Evolutionary conservation across 2,329 filamentous ascomycete genomes (phyloP), one percentile per base, ranked within the genome.

Genomic region (Byssothecium circinans): DNA sequence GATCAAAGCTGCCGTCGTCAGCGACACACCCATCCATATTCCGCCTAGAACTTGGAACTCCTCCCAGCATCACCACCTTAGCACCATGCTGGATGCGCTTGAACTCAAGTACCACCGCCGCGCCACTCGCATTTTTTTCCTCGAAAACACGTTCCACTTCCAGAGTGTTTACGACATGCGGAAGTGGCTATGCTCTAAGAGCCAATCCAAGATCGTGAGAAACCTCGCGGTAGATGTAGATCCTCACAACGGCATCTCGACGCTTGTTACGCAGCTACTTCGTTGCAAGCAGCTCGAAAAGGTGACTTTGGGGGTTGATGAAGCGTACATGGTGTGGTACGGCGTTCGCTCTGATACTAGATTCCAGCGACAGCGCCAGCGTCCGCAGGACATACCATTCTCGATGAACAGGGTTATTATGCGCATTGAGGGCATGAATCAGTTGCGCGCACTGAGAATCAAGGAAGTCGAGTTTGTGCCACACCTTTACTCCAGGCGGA

Each of bases 281-380:
- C 20, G 19, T 2, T 44, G 22, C 17, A 37, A 27, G 8, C 8
- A 37, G 3, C 52, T 67, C 3, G 17, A 58, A 34, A 49, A 61
- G 44, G 43, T 67, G 4, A 46, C 37, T n/a, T 61, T 68, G 15
- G 46, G 56, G 8, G 49, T 65, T 7, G 47, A 65, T 34, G 63
- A 67, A 41, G 17, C 17, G 2, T 4, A 29, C 2, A n/a, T 57
- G 25, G 45, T 54, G 5, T 15, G 43, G 22, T 15, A 29, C 4
- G 29, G 29, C 23, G 25, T 12, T 1, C 15, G 29, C 2, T n/a
- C 22, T 2, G 17, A 30, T 10, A 14, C 43, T 1, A 48, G 48
- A 4, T 50, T 39, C 27, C 46, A 12, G 23, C 19, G 17, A 15
- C 5, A 36, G 8, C 2, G 17, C 11, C 34, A 51, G 42, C 43